Evolutionary conservation across 345 rosid species (phyloP).

Genomic region (Raphanus sativus): DNA sequence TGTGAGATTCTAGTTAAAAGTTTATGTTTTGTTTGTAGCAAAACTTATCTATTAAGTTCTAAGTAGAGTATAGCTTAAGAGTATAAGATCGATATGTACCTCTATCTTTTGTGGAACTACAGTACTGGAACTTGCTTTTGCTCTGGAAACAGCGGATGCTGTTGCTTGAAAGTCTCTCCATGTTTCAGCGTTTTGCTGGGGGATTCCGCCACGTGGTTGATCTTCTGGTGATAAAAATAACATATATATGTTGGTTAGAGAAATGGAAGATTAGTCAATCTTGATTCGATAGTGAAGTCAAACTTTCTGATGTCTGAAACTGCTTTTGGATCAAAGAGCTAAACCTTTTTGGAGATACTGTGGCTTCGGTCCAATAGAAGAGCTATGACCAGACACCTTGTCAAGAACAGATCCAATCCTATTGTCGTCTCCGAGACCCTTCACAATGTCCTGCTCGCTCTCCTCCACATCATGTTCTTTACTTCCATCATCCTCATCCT

Average conservation of each 20-base stretch:
- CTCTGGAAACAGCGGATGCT: conserved; percentile 4
- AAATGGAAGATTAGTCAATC: not conserved
- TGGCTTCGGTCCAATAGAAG: conserved; percentile 30
- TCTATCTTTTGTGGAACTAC: conserved; percentile 25
- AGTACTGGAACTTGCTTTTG: conserved; percentile 5
- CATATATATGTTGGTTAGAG: not conserved
- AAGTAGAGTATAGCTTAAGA: conserved; percentile 6
- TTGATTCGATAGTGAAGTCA: not conserved
- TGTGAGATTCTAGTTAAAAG: conserved; percentile 3
- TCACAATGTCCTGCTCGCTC: conserved; percentile 29
- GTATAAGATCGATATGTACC: conserved; percentile 22
- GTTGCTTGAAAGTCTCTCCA: conserved; percentile 23
- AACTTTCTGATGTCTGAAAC: conserved; percentile 10
- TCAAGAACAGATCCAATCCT: conserved; percentile 11
- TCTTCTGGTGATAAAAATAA: conserved; percentile 12
- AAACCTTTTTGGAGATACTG: conserved; percentile 50
- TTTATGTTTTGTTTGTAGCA: not conserved
- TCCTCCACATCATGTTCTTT: conserved; percentile 32
- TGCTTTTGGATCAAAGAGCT: conserved; percentile 29
- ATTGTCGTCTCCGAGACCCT: conserved; percentile 14
- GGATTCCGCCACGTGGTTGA: conserved; percentile 7
- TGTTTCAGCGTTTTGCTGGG: conserved; percentile 17
- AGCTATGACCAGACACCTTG: conserved; percentile 21
- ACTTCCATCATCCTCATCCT: conserved; percentile 31
- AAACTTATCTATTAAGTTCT: not conserved